Evolutionary conservation across 257 asterid genomes (phyloP), one percentile per base, ranked within the genome.

Genomic region (Prunella vulgaris): DNA sequence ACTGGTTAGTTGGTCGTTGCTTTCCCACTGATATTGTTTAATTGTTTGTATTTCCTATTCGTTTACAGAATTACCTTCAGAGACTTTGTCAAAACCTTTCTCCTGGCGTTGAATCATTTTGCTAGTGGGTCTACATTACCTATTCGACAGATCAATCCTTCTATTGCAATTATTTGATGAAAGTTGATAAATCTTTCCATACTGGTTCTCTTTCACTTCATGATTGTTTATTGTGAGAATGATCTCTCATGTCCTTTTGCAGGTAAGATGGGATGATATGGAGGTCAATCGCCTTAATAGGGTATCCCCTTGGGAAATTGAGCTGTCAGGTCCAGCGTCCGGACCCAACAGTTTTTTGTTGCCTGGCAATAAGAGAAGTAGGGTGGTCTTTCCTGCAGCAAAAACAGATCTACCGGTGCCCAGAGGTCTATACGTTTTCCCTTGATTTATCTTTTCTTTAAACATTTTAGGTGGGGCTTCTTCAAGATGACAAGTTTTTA

Each of bases 301-400:
- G 81, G 96, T 94, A 32, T 94, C 99, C 28, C 99, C 99, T 20
- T 94, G 99, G 99, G 99, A 94, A 83, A 85, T 94, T 77, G 98
- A 91, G 81, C 87, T 82, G 57, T 76, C 88, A 46, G 82, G 96
- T 69, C 70, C 86, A 1, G 51, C 79, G 61, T 81, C 93, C 53
- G 95, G 93, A 61, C 70, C 89, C 68, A 77, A 83, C 84, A 80
- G 82, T 82, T 77, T 85, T 72, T 66, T 82, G 46, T 64, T 88
- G 62, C 89, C 87, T 12, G 89, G 96, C 51, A 70, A 87, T 66
- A 94, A 94, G 85, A 81, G 99, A 76, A 83, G 87, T 30, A 84
- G 98, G 89, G 76, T 78, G 21, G 78, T 88, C 67, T 78, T 85
- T 60, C 87, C 93, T 5, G 74, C 81, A 28, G 22, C 85, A 28